A percentile compares a stretch with the other conserved stretches of the same genome.
These are phyloP conservation scores for Glebionis coronaria DNA, from an alignment of 129 eudicot genomes.

Conservation along the genomic window DNA sequence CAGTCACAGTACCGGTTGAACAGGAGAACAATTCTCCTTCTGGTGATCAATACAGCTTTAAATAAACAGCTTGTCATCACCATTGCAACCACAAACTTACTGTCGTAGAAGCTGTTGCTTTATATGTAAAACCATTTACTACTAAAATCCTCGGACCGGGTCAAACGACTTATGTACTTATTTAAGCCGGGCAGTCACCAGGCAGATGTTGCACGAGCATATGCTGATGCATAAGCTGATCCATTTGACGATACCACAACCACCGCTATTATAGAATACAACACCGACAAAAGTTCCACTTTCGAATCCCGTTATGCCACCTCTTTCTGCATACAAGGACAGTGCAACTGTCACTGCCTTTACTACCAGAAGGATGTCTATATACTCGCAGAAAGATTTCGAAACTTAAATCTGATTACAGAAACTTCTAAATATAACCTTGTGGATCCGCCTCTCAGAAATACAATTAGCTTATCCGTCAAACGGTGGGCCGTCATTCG, in stretches of 20 bases:
- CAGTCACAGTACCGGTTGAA: too few relatives aligned
- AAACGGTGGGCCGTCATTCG: neutral
- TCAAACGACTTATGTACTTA: slow-evolving; percentile 2
- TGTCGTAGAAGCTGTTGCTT: too few relatives aligned
- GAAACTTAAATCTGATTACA: neutral
- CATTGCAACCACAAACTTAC: too few relatives aligned
- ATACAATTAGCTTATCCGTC: slow-evolving; percentile 1
- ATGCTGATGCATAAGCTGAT: slow-evolving; percentile 24
- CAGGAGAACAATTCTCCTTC: too few relatives aligned
- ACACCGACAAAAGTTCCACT: neutral
- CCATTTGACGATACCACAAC: slow-evolving; percentile 59
- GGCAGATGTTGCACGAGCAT: neutral
- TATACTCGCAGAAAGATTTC: neutral
- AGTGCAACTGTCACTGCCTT: neutral
- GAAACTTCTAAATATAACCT: neutral
- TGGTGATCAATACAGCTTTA: too few relatives aligned
- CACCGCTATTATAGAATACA: slow-evolving; percentile 47
- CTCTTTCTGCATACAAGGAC: neutral
- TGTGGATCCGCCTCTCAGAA: slow-evolving; percentile 3
- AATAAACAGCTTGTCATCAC: too few relatives aligned
- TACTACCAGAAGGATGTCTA: neutral
- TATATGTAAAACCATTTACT: too few relatives aligned
- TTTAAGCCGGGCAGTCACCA: too few relatives aligned
- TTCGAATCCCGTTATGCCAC: neutral
- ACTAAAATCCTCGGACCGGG: slow-evolving; percentile 4